Evolutionary conservation across 1,139 yeast genomes (phyloP), one percentile per base, ranked within the genome.

Genomic region (Kazachstania sp.): DNA sequence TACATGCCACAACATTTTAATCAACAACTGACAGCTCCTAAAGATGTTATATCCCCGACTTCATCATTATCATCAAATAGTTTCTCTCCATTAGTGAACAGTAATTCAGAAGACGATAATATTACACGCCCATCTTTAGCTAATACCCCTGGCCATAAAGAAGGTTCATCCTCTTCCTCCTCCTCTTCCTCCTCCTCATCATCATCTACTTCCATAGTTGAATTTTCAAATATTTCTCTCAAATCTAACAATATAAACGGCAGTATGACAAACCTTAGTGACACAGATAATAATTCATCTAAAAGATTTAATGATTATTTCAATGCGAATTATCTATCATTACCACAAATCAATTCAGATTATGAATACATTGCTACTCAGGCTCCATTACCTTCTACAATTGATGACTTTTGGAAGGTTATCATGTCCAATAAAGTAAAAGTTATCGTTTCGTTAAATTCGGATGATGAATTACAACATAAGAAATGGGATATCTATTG

Each of bases 401-500:
- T 83, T 50, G 81, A 79, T 13, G 95, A 86, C 61, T 86, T 86
- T 60, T 87, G 95, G 94, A 78, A 79, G 56, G 83, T 84, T 46
- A 73, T 84, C 0, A 74, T 81, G 72, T 72, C 77, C 42, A 78
- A 84, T 52, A 66, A 74, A 2, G 76, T 80, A 11, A 79, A 81
- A 26, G 71, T 84, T 5, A 81, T 86, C 46, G 71, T 87, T 18
- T 84, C 90, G 61, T 71, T 86, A 47, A 86, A 90, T 43, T 74
- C 79, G 7, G 70, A 72, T 39, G 65, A 66, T 36, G 84, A 79
- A 52, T 70, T 76, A 32, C 78, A 79, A 3, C 63, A 71, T 54
- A 68, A 71, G 44, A 79, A 78, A 61, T 74, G 81, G 59, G 80
- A 79, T 57, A 65, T 72, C 12, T 79, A 78, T 59, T 79, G 85